These are phyloP conservation scores for Russula brevipes DNA, from an alignment of 768 basidiomycete genomes.

Conservation along the genomic window DNA sequence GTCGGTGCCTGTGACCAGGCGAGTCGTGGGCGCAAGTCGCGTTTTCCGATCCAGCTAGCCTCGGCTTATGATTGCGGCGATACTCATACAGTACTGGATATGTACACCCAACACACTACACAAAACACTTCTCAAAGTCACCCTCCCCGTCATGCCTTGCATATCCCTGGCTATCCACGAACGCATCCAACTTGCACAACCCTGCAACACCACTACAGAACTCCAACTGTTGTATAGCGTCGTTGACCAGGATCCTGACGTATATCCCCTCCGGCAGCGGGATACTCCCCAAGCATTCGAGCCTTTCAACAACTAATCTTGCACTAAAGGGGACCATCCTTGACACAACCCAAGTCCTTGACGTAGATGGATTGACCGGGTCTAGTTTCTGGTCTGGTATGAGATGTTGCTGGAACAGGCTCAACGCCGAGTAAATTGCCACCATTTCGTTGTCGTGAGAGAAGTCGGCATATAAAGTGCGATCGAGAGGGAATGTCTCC, in stretches of 20 bases:
- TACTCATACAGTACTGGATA: too few relatives aligned
- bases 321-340: slow-evolving; percentile 70
- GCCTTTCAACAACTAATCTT: slow-evolving; percentile 67
- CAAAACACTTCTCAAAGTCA: slow-evolving; percentile 57
- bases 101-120: too few relatives aligned
- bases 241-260: slow-evolving; percentile 76
- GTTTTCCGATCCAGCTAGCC: too few relatives aligned
- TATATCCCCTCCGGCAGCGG: slow-evolving; percentile 31
- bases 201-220: slow-evolving; percentile 58
- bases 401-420: slow-evolving; percentile 31
- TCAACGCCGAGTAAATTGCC: slow-evolving; percentile 64
- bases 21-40: not conserved
- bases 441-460: slow-evolving; percentile 85
- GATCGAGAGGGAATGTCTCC: slow-evolving; percentile 65
- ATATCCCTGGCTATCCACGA: slow-evolving; percentile 68
- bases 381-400: slow-evolving; percentile 25
- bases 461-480: slow-evolving; percentile 70
- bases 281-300: slow-evolving; percentile 40
- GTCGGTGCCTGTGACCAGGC: too few relatives aligned
- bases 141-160: slow-evolving; percentile 63
- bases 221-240: slow-evolving; percentile 56
- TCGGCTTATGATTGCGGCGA: too few relatives aligned
- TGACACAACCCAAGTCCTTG: slow-evolving; percentile 47
- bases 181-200: slow-evolving; percentile 58
- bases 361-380: slow-evolving; percentile 26